phyloP scores from a whole-genome alignment of 495 filamentous ascomycete species.

The Xylaria sp. region DNA sequence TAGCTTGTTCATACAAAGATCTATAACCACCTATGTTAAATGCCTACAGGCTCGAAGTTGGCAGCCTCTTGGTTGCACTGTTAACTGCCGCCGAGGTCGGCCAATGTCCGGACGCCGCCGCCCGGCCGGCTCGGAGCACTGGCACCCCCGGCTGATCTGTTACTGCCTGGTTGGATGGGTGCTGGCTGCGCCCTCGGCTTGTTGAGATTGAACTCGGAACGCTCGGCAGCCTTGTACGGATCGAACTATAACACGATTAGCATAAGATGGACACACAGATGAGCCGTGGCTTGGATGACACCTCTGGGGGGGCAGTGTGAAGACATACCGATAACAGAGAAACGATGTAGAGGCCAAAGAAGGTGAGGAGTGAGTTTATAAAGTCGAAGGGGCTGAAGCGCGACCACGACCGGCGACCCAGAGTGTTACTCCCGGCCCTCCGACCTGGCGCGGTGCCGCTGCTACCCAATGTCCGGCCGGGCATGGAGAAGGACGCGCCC shows the following conservation, averaged over 20 bases:
- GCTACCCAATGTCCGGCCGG: slow-evolving; percentile 46
- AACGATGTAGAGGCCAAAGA: slow-evolving; percentile 66
- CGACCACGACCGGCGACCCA: slow-evolving; percentile 43
- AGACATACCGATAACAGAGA: slow-evolving; percentile 60
- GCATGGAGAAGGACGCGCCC: slow-evolving; percentile 53
- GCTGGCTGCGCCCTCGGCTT: slow-evolving; percentile 37
- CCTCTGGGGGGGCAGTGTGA: neutral
- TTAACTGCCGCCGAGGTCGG: slow-evolving; percentile 43
- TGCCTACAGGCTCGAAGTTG: neutral
- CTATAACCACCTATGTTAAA: neutral
- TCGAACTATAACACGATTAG: slow-evolving; percentile 58
- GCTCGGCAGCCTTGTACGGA: slow-evolving; percentile 68
- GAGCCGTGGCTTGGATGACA: neutral
- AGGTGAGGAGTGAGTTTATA: slow-evolving; percentile 56
- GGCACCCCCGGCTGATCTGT: slow-evolving; percentile 33
- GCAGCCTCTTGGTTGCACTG: neutral
- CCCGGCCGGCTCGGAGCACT: slow-evolving; percentile 36
- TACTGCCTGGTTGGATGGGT: slow-evolving; percentile 26
- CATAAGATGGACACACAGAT: neutral
- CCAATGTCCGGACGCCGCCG: slow-evolving; percentile 51
- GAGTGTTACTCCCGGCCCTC: slow-evolving; percentile 37
- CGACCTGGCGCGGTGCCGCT: slow-evolving; percentile 27
- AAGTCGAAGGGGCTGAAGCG: slow-evolving; percentile 49
- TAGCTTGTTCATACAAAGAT: slow-evolving; percentile 14
- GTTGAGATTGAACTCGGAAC: slow-evolving; percentile 67